Base-by-base conservation (phyloP, 345 rosid species). In the Rhodomyrtus tomentosa region DNA sequence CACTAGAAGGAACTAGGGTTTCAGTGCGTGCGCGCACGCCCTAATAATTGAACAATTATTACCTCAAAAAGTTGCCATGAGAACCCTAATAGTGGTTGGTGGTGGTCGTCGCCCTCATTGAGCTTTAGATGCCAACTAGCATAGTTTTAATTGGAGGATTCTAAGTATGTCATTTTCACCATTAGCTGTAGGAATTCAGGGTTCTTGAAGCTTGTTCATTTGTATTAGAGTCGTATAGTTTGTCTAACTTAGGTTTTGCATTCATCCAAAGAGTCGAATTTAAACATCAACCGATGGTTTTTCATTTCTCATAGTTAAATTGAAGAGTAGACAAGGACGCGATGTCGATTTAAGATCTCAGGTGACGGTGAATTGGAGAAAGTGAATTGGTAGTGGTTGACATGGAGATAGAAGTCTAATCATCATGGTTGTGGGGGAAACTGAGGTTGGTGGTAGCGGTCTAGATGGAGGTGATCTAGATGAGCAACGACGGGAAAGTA, bases 11-110 rank as follows among this genome's bases (percentile, higher is more conserved):
- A 87, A 83, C 68, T 81, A 83, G 86, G 82, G 85, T 84, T 86
- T 51, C 84, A 86, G 83, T 83, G 73, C 50, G 80, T 58, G 87
- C 54, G 87, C 91, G 83, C 87, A 85, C 74, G 51, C 86, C 32
- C 38, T 84, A 90, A 92, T 92, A 89, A 92, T 91, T 91, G 91
- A 87, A 58, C 91, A 87, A 92, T 92, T 84, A 92, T 92, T 89
- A 90, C 88, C 53, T 89, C 86, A 73, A 89, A 90, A 91, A 89
- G 92, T 88, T 79, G 16, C 55, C 50, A 55, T 55, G 4, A 80
- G 76, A 88, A 49, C 55, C 40, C 45, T 36, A 9, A 59, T 14
- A 7, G 36, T 68, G 45, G 45, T 68, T 68, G 45, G 45, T 2
- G 13, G 45, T 0, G 22, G 79, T 68, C 12, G 79, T 68, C 45